A percentile compares a stretch with the other conserved stretches of the same genome.
phyloP scores from a whole-genome alignment of 2,329 filamentous ascomycete species.

The Kalaharituber pfeilii region DNA sequence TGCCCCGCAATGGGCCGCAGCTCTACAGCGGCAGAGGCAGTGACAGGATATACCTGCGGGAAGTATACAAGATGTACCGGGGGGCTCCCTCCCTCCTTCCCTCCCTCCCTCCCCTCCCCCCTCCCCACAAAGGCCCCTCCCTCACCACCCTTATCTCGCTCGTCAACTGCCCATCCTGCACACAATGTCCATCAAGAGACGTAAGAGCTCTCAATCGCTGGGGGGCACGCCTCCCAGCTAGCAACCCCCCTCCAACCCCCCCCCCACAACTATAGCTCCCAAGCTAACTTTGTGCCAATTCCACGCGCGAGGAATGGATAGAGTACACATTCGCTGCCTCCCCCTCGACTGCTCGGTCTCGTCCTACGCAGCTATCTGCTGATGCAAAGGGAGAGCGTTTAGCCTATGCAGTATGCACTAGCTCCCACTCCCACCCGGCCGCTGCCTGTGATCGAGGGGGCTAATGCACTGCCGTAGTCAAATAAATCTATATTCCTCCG shows the following conservation, averaged over 20 bases:
- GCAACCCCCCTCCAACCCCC: background rate
- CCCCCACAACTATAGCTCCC: too few relatives aligned
- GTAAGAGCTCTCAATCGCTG: background rate
- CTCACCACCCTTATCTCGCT: too few relatives aligned
- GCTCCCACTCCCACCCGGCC: too few relatives aligned
- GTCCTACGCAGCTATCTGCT: conserved; percentile 72
- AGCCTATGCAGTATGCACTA: conserved; percentile 71
- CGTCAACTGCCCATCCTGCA: too few relatives aligned
- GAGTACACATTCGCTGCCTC: conserved; percentile 67
- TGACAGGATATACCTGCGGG: too few relatives aligned
- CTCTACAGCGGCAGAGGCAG: too few relatives aligned
- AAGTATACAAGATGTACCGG: too few relatives aligned
- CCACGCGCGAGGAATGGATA: conserved; percentile 24
- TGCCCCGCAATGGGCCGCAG: too few relatives aligned
- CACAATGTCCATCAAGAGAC: background rate
- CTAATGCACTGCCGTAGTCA: conserved; percentile 41
- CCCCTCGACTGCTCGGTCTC: conserved; percentile 66
- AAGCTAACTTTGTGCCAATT: background rate
- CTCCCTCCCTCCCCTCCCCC: too few relatives aligned
- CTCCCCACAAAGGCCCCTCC: too few relatives aligned
- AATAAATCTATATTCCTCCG: conserved; percentile 95
- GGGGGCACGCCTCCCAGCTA: background rate
- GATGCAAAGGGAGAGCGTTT: conserved; percentile 83
- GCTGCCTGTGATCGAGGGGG: background rate
- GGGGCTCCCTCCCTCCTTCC: too few relatives aligned